phyloP scores from a whole-genome alignment of 208 protist species.

The Wallacemonas sp. region DNA sequence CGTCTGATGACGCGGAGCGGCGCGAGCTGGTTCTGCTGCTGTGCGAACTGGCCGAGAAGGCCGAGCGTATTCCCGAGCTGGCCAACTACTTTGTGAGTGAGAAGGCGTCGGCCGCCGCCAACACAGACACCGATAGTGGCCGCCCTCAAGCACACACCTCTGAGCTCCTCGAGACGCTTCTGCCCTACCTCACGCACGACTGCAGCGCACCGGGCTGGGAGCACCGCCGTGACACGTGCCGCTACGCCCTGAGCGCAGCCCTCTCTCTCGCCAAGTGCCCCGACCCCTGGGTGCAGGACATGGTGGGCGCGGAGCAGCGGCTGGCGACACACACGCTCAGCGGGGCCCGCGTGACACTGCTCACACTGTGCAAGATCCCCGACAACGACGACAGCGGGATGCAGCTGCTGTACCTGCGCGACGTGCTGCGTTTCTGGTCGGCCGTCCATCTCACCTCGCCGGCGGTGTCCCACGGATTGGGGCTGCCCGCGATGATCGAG shows the following conservation, averaged over 20 bases:
- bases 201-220: constrained; percentile 32
- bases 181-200: constrained; percentile 51
- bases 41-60: constrained; percentile 56
- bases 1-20: constrained; percentile 21
- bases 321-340: constrained; percentile 33
- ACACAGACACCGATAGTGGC: neutral
- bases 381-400: constrained; percentile 57
- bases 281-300: constrained; percentile 54
- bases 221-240: constrained; percentile 50
- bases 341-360: constrained; percentile 43
- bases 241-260: constrained; percentile 57
- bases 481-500: constrained; percentile 28
- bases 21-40: constrained; percentile 50
- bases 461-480: constrained; percentile 33
- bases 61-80: constrained; percentile 62
- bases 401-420: constrained; percentile 57
- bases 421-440: constrained; percentile 63
- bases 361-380: constrained; percentile 82
- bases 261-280: constrained; percentile 70
- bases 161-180: constrained; percentile 38
- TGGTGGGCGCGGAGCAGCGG: constrained; percentile 32
- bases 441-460: constrained; percentile 40
- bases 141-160: neutral
- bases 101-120: neutral
- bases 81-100: constrained; percentile 42